Evolutionary conservation across 192 early-diverging fungal genomes (phyloP), one percentile per base, ranked within the genome.

Genomic region (Rhizophlyctis rosea): DNA sequence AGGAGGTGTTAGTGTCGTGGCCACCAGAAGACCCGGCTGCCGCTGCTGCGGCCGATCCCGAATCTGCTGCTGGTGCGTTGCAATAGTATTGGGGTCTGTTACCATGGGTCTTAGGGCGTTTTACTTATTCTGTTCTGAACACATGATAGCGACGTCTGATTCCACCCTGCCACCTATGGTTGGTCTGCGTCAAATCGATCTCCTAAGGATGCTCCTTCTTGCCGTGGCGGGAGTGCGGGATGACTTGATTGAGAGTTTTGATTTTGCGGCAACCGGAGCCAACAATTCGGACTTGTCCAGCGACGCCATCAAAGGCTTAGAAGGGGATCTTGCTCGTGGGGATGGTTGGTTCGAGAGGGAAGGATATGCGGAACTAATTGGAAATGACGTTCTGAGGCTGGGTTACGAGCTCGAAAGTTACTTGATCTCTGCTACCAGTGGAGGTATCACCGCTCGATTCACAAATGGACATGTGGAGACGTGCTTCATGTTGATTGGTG

Each of bases 141-240:
- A 13, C 18, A 13, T 18, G 18, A 44, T 44, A 44, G 39, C 39
- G 18, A 13, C 39, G 9, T 7, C 39, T 44, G 39, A 18, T 7
- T 44, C 39, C 7, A 13, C 39, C 18, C 39, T 44, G 39, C 80
- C 80, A 9, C 71, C 81, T 16, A 71, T 82, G 67, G 39, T 82
- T 35, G 73, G 76, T 23, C 34, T 75, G 27, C 61, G 81, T 27
- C 61, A 72, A 58, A 57, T 59, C 24, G 81, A 82, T 62, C 61
- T 82, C 24, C 34, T 80, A 32, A 69, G 81, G 13, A 25, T 77
- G 67, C 68, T 82, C 21, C 54, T 82, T 67, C 71, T 68, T 5
- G 76, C 74, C 4, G 51, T 82, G 21, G 51, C 73, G 2, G 77
- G 69, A 21, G 35, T 59, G 24, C 52, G 59, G 4, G 73, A 76